Base-by-base conservation (phyloP, 1,139 yeast genomes). In the Yamadazyma friedrichii region DNA sequence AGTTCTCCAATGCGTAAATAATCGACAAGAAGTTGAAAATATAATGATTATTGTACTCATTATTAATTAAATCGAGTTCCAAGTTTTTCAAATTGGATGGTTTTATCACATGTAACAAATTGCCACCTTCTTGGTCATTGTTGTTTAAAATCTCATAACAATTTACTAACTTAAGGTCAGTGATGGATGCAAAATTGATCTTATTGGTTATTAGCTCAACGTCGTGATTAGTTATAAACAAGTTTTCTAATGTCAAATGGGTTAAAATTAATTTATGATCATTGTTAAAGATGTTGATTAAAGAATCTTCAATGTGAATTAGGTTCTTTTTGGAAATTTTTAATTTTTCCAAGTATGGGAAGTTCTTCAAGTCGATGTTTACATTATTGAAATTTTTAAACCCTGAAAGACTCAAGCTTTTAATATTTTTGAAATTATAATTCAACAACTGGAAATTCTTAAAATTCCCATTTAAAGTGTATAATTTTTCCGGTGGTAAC, bases 401-500 rank as follows among this genome's bases (percentile, higher is more conserved):
- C 3, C 56, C 58, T 9, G 60, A 49, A 22, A 57, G 38, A 42
- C 54, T 50, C 30, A 58, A 48, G 26, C 50, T 50, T 34, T 45
- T 42, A 24, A 56, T 39, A n/a, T 46, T 38, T 6, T 33, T 40
- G 31, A 43, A 44, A 16, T 40, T 20, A 20, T 43, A 44, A 9
- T 37, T 35, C 22, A 49, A 43, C 9, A 42, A 35, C 22, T 53
- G 50, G 30, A 48, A 51, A 30, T 47, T 45, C 31, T 56, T 50
- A 36, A 58, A 51, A 33, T 56, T 56, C 2, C 62, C 63, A 26
- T 49, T 51, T 6, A 59, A 36, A 31, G 44, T 46, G n/a, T 49
- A 37, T 4, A 53, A 45, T 6, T 43, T 43, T 4, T 37, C 34
- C 15, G 42, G 41, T 3, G 56, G 57, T 6, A 55, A 39, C 9